phyloP scores from a whole-genome alignment of 2,329 filamentous ascomycete species.

The Sporothrix protearum region DNA sequence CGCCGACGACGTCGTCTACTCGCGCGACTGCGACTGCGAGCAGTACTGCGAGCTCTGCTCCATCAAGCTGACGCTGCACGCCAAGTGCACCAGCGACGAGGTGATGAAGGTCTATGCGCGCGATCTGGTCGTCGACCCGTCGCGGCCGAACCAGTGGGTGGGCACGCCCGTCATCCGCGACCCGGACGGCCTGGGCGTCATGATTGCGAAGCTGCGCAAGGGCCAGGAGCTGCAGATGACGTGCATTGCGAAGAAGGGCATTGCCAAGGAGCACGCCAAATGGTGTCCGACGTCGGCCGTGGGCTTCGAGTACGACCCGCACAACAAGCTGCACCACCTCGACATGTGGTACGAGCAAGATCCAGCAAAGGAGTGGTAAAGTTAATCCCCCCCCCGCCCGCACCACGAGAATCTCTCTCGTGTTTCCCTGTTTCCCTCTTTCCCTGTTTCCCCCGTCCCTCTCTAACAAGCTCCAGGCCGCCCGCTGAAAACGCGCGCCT shows the following conservation, averaged over 20 bases:
- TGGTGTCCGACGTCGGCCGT: constrained; percentile 92
- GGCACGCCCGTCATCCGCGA: constrained; percentile 83
- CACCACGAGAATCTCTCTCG: too few relatives aligned
- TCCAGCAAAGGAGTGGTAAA: constrained; percentile 77
- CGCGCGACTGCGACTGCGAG: constrained; percentile 94
- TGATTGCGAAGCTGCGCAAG: constrained; percentile 86
- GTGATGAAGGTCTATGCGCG: constrained; percentile 93
- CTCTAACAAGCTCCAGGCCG: constrained; percentile 53
- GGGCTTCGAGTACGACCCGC: constrained; percentile 96
- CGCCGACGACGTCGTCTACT: constrained; percentile 78
- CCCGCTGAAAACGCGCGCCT: constrained; percentile 74
- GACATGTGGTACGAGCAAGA: constrained; percentile 95
- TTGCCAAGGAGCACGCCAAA: constrained; percentile 97
- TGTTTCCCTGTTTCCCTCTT: too few relatives aligned
- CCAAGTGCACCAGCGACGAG: constrained; percentile 77
- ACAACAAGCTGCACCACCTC: constrained; percentile 89
- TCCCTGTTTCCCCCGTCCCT: too few relatives aligned
- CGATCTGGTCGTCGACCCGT: constrained; percentile 71
- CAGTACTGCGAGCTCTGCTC: constrained; percentile 91
- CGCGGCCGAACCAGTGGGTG: constrained; percentile 68
- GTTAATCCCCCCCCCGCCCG: too few relatives aligned
- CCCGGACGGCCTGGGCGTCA: constrained; percentile 71
- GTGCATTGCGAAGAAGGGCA: constrained; percentile 96
- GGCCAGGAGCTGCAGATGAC: constrained; percentile 86
- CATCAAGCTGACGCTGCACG: constrained; percentile 78